Evolutionary conservation across 1,284 basidiomycete species (phyloP), one percentile per base, ranked within the genome.

Genomic region (Ceratobasidium sp.): DNA sequence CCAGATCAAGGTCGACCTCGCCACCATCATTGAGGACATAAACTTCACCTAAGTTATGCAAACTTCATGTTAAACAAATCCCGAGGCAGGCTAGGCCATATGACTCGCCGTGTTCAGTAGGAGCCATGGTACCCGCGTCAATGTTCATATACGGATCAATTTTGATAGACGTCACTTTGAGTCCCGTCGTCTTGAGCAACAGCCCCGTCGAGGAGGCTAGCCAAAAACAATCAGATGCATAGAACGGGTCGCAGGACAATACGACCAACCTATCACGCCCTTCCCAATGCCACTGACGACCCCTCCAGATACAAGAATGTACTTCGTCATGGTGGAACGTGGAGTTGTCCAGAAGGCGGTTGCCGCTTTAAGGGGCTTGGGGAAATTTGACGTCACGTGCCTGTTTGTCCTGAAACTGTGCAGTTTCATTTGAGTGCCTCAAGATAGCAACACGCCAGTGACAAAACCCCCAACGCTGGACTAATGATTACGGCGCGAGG

Each of bases 141-240:
- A 99, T 98, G 85, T 99, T 99, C 96, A 99, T 98, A 81, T 99
- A 99, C 26, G 97, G 97, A 82, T 99, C 97, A 78, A 99, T 98
- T 85, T 99, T 99, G 87, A 99, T 98, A 30, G 98, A 93, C 1
- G 98, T 99, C 79, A 98, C 97, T 82, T 96, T 97, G 76, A 98
- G 86, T 55, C 97, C 97, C 41, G 92, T 90, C 59, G 95, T 98
- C 85, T 98, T 98, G 81, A 99, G 87, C 69, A 99, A 87, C 64
- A 99, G 86, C 76, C 97, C 97, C 18, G 98, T 98, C 75, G 96
- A 98, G 50, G 97, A 99, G 78, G 97, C 96, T 96, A 47, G 32
- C 43, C 13, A 14, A 30, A 14, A 55, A n/a, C 30, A 43, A 41
- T 32, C 35, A 62, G 43, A 43, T 46, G 8, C 43, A 41, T 32